Evolutionary conservation across 2,329 filamentous ascomycete genomes (phyloP).

Genomic region (Fusarium pseudograminearum): DNA sequence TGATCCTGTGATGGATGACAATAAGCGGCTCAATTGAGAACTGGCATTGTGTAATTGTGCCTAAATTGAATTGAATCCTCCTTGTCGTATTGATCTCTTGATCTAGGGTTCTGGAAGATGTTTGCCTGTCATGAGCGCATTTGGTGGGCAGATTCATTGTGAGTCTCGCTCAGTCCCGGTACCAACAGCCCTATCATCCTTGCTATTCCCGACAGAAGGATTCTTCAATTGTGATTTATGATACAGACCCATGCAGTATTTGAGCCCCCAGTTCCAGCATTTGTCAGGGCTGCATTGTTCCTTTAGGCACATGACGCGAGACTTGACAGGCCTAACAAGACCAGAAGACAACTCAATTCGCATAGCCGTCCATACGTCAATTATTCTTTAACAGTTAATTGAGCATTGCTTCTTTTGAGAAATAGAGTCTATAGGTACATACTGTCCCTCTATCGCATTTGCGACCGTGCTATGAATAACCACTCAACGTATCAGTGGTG

Average conservation of each 20-base stretch:
- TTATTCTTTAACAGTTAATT: neutral
- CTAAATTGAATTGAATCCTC: neutral
- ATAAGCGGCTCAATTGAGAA: neutral
- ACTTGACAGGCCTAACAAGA: neutral
- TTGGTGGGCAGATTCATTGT: neutral
- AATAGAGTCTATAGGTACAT: fast-evolving
- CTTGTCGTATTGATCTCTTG: too few relatives aligned
- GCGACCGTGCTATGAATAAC: neutral
- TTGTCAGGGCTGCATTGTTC: neutral
- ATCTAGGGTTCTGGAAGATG: neutral
- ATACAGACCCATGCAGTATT: neutral
- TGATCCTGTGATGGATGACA: neutral
- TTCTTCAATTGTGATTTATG: neutral
- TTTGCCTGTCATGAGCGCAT: neutral
- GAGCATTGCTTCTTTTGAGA: too few relatives aligned
- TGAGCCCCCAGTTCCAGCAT: neutral
- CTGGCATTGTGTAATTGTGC: neutral
- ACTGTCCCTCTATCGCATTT: neutral
- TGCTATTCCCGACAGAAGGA: neutral
- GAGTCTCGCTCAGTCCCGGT: neutral
- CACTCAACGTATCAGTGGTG: neutral
- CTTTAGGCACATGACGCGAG: neutral
- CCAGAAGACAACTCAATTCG: neutral
- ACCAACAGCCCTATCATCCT: neutral
- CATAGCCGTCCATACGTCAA: neutral